phyloP scores from a whole-genome alignment of 2,329 filamentous ascomycete genomes.

The Pseudogymnoascus sp. region DNA sequence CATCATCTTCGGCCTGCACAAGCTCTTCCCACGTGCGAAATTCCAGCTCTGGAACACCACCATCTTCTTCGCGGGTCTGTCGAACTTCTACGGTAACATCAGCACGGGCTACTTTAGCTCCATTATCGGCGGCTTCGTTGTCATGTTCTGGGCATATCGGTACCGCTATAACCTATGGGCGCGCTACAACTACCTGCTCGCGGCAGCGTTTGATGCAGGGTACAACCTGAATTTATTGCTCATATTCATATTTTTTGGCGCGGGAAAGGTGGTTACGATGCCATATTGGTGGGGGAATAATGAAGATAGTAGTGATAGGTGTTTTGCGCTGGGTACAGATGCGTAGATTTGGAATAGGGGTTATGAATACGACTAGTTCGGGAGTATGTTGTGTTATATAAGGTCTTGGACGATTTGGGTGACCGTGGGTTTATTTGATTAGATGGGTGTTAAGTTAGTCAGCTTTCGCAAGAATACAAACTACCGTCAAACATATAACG shows the following conservation, averaged over 20 bases:
- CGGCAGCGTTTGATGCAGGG: constrained; percentile 53
- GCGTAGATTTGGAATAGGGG: not conserved
- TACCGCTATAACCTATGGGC: constrained; percentile 50
- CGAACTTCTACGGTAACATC: constrained; percentile 53
- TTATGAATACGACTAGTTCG: not conserved
- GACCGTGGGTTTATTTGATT: not conserved
- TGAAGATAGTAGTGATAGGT: constrained; percentile 45
- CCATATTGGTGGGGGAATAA: constrained; percentile 60
- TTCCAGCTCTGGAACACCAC: constrained; percentile 52
- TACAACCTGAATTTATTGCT: constrained; percentile 55
- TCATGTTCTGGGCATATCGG: constrained; percentile 52
- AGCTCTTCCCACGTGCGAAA: constrained; percentile 41
- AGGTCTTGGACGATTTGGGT: not conserved
- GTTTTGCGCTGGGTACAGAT: constrained; percentile 41
- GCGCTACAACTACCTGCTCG: constrained; percentile 52
- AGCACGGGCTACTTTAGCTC: constrained; percentile 50
- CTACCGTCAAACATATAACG: not conserved
- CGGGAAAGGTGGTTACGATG: constrained; percentile 49
- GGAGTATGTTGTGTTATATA: not conserved
- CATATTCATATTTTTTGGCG: constrained; percentile 52
- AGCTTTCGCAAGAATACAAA: not conserved
- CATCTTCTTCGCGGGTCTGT: constrained; percentile 50
- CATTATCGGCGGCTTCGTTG: constrained; percentile 52
- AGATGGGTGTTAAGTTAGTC: not conserved
- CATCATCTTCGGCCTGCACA: constrained; percentile 43